Evolutionary conservation across 2,329 filamentous ascomycete genomes (phyloP), one percentile per base, ranked within the genome.

Genomic region (Trichoderma sp.): DNA sequence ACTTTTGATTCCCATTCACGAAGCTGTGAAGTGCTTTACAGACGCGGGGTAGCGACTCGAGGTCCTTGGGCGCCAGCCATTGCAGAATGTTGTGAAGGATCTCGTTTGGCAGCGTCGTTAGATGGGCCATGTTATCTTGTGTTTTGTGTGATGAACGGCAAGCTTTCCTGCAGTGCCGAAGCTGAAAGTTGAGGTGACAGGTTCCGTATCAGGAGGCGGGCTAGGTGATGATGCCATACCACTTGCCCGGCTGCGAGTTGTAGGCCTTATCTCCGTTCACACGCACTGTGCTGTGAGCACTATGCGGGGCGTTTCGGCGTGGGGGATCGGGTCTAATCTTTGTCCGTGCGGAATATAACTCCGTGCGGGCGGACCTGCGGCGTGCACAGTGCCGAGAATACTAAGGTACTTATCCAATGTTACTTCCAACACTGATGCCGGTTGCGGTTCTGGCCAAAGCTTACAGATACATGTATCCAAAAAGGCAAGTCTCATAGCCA

Each of bases 41-140:
- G 64, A 88, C 88, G 75, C 81, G 83, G 50, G 87, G 86, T 62
- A 93, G 80, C 8, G 83, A 81, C 1, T 86, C 85, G 9, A 94
- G 83, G 77, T 93, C 92, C 56, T 83, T 81, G 1, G 91, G 89
- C 33, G 88, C 83, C 50, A 93, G 85, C 78, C 87, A 86, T 75
- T 81, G 83, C 77, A 94, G 85, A 77, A 94, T 89, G 79, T 88
- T 85, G 79, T 92, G 89, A 31, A 93, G 81, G 59, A 93, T 87
- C 85, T 94, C 92, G 7, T 88, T 86, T 9, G 91, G 91, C 27
- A 93, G 87, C 21, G 75, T 71, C 16, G 76, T 77, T 35, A 81
- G 78, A 16, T 79, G 79, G 12, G 59, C 50, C 77, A 77, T 77
- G 6, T 18, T 63, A 29, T 41, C 45, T 16, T 29, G 27, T 35